Percentiles rank a stretch among this genome's conserved stretches.
These are phyloP conservation scores for Hyphopichia homilentoma DNA, from an alignment of 805 yeast genomes.

Conservation along the genomic window DNA sequence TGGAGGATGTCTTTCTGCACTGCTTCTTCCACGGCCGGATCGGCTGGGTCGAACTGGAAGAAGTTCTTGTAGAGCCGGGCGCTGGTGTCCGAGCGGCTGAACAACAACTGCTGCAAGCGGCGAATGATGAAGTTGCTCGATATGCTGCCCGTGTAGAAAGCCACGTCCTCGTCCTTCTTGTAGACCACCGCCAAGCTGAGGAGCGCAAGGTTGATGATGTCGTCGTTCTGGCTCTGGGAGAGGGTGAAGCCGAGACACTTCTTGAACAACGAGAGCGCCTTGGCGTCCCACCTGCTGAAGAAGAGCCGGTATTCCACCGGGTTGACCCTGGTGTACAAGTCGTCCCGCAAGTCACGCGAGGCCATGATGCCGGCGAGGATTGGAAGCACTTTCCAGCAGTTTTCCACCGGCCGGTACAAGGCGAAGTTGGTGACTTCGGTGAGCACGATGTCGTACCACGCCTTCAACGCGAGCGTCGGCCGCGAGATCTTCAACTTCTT, in stretches of 20 bases:
- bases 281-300: constrained; percentile 33
- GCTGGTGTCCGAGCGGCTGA: constrained; percentile 7
- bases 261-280: constrained; percentile 24
- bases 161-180: constrained; percentile 19
- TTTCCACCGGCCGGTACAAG: constrained; percentile 20
- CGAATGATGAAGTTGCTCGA: constrained; percentile 15
- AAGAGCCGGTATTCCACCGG: constrained; percentile 25
- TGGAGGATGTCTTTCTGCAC: constrained; percentile 12
- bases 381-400: constrained; percentile 47
- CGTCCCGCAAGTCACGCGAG: constrained; percentile 32
- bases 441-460: constrained; percentile 37
- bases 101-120: constrained; percentile 17
- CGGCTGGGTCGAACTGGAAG: constrained; percentile 8
- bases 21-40: constrained; percentile 8
- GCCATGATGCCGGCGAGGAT: constrained; percentile 43
- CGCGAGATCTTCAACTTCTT: constrained; percentile 44
- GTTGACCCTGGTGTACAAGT: constrained; percentile 25
- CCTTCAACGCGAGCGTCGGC: constrained; percentile 45
- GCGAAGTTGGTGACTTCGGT: constrained; percentile 32
- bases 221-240: constrained; percentile 15
- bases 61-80: constrained; percentile 14
- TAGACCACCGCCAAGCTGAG: constrained; percentile 31
- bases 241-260: constrained; percentile 21
- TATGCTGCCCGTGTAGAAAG: constrained; percentile 15
- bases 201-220: constrained; percentile 27